These are phyloP conservation scores for Cladorrhinum sp. DNA, from an alignment of 2,329 filamentous ascomycete species.

Conservation along the genomic window DNA sequence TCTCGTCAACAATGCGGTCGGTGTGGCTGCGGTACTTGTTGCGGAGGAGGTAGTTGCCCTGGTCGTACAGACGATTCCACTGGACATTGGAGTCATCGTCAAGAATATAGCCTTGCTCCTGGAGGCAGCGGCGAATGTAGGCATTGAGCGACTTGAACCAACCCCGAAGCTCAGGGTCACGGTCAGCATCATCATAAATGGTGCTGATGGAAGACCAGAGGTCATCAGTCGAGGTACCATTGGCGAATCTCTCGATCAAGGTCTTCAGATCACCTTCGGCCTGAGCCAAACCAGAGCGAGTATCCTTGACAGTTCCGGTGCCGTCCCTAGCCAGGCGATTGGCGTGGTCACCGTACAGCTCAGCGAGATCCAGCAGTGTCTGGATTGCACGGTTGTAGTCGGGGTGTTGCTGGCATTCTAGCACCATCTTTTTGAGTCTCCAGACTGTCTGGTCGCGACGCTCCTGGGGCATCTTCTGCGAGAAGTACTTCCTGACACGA, in stretches of 20 bases:
- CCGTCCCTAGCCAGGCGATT: conserved; percentile 62
- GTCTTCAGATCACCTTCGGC: conserved; percentile 82
- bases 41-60: conserved; percentile 80
- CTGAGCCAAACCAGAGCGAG: conserved; percentile 62
- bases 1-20: conserved; percentile 80
- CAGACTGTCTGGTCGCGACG: conserved; percentile 89
- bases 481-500: conserved; percentile 67
- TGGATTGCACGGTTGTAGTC: conserved; percentile 93
- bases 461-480: conserved; percentile 85
- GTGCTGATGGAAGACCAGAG: conserved; percentile 80
- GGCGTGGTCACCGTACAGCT: conserved; percentile 77
- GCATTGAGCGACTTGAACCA: conserved; percentile 82
- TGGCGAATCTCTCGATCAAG: conserved; percentile 92
- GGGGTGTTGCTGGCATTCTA: conserved; percentile 92
- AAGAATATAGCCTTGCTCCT: conserved; percentile 89
- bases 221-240: conserved; percentile 84
- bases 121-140: conserved; percentile 78
- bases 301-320: conserved; percentile 67
- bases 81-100: conserved; percentile 74
- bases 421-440: conserved; percentile 94
- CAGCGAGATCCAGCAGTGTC: conserved; percentile 78
- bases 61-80: conserved; percentile 82
- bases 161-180: conserved; percentile 77
- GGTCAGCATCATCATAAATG: conserved; percentile 83
- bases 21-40: conserved; percentile 85